phyloP scores from a whole-genome alignment of 306 rosid genomes.

The Pterocarpus macrocarpus region DNA sequence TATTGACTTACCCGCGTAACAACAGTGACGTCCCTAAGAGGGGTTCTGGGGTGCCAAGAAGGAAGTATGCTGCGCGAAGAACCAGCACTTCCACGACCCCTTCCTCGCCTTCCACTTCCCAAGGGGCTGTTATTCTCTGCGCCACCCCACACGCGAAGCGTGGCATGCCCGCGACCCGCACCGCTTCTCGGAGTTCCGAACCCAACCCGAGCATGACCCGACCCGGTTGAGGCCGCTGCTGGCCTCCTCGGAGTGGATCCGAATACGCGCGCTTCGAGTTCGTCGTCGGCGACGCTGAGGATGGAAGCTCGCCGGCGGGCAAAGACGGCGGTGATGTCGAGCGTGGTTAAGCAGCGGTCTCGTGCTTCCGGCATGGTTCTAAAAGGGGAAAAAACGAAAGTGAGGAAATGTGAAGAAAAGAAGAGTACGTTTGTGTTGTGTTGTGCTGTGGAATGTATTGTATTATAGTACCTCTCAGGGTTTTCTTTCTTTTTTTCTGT shows the following conservation, averaged over 20 bases:
- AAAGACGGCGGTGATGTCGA: slow-evolving; percentile 54
- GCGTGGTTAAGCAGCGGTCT: slow-evolving; percentile 58
- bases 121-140: slow-evolving; percentile 47
- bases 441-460: no score
- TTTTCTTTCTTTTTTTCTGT: neutral
- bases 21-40: slow-evolving; percentile 74
- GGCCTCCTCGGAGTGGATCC: slow-evolving; percentile 40
- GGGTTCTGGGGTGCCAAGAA: slow-evolving; percentile 86
- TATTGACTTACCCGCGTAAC: slow-evolving; percentile 57
- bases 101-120: slow-evolving; percentile 46
- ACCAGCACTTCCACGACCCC: slow-evolving; percentile 39
- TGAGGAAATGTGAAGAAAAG: neutral
- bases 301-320: slow-evolving; percentile 50
- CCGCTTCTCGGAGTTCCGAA: slow-evolving; percentile 43
- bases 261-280: slow-evolving; percentile 7
- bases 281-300: slow-evolving; percentile 29
- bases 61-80: slow-evolving; percentile 59
- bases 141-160: slow-evolving; percentile 16
- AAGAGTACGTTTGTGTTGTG: neutral
- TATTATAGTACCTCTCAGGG: neutral
- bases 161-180: slow-evolving; percentile 42
- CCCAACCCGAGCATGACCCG: slow-evolving; percentile 42
- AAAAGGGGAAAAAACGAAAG: neutral
- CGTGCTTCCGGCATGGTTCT: slow-evolving; percentile 72
- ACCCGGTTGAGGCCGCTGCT: slow-evolving; percentile 18